Evolutionary conservation across 1,284 basidiomycete genomes (phyloP).

Genomic region (Ustilago loliicola): DNA sequence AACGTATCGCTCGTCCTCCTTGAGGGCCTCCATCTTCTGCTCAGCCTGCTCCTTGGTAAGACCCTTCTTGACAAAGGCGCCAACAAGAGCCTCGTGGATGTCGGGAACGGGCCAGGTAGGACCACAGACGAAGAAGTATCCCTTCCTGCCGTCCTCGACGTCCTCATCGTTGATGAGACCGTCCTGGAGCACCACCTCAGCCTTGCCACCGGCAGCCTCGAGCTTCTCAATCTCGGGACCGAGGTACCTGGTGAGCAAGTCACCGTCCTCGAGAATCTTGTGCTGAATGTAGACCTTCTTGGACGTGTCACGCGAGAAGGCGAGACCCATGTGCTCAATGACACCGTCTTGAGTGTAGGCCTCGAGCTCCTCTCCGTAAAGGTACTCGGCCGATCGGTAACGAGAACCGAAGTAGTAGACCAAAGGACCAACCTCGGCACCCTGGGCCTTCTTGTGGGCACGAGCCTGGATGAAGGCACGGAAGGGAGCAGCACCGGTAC

Average conservation of each 20-base stretch:
- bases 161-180: conserved; percentile 72
- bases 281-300: conserved; percentile 98
- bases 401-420: conserved; percentile 99
- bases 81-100: conserved; percentile 90
- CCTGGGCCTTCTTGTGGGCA: conserved; percentile 82
- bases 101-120: conserved; percentile 99
- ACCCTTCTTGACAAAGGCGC: conserved; percentile 80
- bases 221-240: conserved; percentile 75
- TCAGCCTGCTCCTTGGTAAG: conserved; percentile 80
- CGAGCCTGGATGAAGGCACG: conserved; percentile 97
- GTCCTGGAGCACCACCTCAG: conserved; percentile 71
- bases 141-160: conserved; percentile 57
- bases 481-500: conserved; percentile 98
- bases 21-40: conserved; percentile 87
- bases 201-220: conserved; percentile 69
- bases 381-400: conserved; percentile 91
- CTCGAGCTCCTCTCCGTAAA: conserved; percentile 89
- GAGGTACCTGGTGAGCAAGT: conserved; percentile 76
- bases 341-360: conserved; percentile 82
- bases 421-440: conserved; percentile 85
- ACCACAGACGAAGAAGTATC: conserved; percentile 94
- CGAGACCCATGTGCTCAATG: conserved; percentile 89
- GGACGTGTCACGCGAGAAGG: conserved; percentile 93
- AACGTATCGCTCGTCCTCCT: conserved; percentile 97
- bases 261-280: conserved; percentile 92